Evolutionary conservation across 306 rosid genomes (phyloP).

Genomic region (Fagus sylvatica): DNA sequence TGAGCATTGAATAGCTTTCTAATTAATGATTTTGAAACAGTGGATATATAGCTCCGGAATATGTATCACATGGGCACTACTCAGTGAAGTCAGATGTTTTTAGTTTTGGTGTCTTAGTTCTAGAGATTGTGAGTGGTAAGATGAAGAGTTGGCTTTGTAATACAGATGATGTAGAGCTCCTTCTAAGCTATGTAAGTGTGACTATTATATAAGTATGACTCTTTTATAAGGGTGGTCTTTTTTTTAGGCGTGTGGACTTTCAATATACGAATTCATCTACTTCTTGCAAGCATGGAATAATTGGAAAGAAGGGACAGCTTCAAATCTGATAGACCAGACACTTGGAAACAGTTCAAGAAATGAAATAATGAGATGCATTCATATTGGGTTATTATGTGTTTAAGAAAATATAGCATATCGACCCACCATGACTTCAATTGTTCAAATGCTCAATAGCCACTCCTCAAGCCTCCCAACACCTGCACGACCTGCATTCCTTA

Average conservation of each 20-base stretch:
- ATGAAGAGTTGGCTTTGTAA: no score
- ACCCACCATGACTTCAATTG: slow-evolving; percentile 1
- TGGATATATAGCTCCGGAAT: background rate
- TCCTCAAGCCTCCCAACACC: slow-evolving; percentile 8
- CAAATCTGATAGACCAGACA: background rate
- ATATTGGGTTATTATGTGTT: no score
- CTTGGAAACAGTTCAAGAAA: background rate
- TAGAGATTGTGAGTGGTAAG: no score
- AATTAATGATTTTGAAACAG: background rate
- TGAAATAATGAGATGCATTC: background rate
- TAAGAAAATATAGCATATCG: background rate
- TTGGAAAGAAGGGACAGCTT: slow-evolving; percentile 14
- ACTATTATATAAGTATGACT: no score
- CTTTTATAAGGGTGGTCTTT: no score
- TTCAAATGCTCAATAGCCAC: slow-evolving; percentile 8
- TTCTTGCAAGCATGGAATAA: slow-evolving; percentile 10
- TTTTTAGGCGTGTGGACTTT: no score
- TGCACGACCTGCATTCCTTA: background rate
- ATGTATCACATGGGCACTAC: no score
- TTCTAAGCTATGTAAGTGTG: slow-evolving; percentile 18
- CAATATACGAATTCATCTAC: background rate
- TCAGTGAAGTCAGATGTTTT: no score
- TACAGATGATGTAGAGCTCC: slow-evolving; percentile 7
- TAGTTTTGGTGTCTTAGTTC: no score
- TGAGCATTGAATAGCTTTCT: no score